Percentiles rank a stretch among this genome's conserved stretches.
Evolutionary conservation across 208 protist species (phyloP).

Genomic region (Trichomonas vaginalis): DNA sequence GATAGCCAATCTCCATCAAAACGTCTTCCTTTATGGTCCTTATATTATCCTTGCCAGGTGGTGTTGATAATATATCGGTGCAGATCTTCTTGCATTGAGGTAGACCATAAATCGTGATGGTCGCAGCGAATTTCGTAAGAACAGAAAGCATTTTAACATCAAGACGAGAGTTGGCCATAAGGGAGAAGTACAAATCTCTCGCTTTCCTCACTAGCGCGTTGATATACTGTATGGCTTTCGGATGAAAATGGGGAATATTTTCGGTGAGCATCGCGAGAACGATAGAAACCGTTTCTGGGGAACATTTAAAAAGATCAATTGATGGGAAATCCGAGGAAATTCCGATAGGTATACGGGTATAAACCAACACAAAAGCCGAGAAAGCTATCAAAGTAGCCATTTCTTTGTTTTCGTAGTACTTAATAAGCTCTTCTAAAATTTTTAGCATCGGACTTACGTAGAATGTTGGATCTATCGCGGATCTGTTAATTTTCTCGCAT

Average conservation of each 20-base stretch:
- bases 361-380: background rate
- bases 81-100: background rate
- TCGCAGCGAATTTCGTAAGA: background rate
- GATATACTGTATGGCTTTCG: background rate
- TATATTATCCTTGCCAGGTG: background rate
- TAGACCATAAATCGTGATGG: background rate
- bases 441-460: background rate
- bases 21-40: background rate
- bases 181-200: background rate
- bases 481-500: background rate
- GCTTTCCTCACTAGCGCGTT: background rate
- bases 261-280: background rate
- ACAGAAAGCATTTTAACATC: background rate
- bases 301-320: background rate
- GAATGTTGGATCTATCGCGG: background rate
- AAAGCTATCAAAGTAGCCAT: background rate
- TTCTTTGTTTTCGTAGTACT: background rate
- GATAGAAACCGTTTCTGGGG: background rate
- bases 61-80: background rate
- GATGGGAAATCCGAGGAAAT: background rate
- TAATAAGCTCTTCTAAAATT: background rate
- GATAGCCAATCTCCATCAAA: background rate
- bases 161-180: background rate
- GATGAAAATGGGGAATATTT: background rate
- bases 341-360: background rate